Base-by-base conservation (phyloP, 169 alveolate genomes). In the Eimeria zaria region DNA sequence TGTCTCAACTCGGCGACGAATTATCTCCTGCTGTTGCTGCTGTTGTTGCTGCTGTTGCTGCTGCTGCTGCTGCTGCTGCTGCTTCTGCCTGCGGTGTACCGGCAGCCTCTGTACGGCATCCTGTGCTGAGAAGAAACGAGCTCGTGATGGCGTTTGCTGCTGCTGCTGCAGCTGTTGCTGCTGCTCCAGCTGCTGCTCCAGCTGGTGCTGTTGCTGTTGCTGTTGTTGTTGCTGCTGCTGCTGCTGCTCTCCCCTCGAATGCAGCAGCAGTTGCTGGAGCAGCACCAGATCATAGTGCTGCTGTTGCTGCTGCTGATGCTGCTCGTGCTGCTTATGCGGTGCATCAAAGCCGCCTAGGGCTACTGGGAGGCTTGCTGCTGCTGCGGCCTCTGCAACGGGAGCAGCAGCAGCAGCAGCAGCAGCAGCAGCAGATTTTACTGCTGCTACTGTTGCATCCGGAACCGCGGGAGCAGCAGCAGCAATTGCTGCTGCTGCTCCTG, bases 401-500 rank as follows among this genome's bases (percentile, higher is more conserved):
- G 33, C 36, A 22, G 81, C 36, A 22, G 81, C n/a, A 22, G 81
- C 46, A 8, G 89, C 67, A 44, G 89, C 46, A 20, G 60, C 36
- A 46, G 85, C 85, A 74, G 85, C 85, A 74, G 55, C 85, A 74
- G 55, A 7, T 74, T 8, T 20, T 44, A 36, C 60, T 44, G 55
- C 85, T 74, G 89, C 44, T 27, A 18, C 67, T 41, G 27, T 5
- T 22, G 33, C 36, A 36, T 39, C 41, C 62, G 60, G 24, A 9
- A 41, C 41, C 20, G 89, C 24, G 20, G 89, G 22, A 30, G 71
- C 24, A 44, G 89, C 67, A 46, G 85, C 85, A 41, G 85, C 85
- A 36, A 74, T 24, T 44, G 85, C 85, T 44, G 85, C 85, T 74
- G 85, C 85, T 74, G 85, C 51, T 36, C 85, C 85, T 74, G 85